Conservation (phyloP, 192 early-diverging fungal species). For the Spizellomyces punctatus region DNA sequence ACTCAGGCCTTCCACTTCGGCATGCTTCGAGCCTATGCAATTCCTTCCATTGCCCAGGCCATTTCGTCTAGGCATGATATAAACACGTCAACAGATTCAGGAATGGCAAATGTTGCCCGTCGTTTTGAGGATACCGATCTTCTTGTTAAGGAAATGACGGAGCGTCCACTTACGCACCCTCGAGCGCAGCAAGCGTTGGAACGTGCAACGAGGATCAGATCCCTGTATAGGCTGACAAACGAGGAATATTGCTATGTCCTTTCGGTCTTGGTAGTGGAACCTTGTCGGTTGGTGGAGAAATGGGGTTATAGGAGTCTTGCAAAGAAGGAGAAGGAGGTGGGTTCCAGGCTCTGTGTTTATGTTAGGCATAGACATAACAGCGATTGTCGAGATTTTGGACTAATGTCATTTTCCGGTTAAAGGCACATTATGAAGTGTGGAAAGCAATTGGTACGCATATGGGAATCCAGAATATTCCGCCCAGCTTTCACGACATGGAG, state of each 20-base stretch:
- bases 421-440: conserved; percentile 31
- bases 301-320: conserved; percentile 26
- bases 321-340: conserved; percentile 23
- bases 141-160: conserved; percentile 25
- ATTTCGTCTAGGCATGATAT: background rate
- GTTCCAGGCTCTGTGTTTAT: background rate
- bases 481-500: conserved; percentile 16
- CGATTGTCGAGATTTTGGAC: background rate
- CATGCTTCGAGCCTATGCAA: conserved; percentile 15
- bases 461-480: conserved; percentile 19
- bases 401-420: background rate
- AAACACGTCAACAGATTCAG: background rate
- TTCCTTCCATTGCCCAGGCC: conserved; percentile 29
- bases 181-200: conserved; percentile 16
- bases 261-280: conserved; percentile 25
- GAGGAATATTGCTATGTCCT: conserved; percentile 27
- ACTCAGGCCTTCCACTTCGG: conserved; percentile 21
- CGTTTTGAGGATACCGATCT: conserved; percentile 28
- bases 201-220: conserved; percentile 7
- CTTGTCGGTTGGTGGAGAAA: conserved; percentile 24
- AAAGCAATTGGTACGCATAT: conserved; percentile 20
- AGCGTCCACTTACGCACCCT: conserved; percentile 21
- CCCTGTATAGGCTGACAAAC: conserved; percentile 21
- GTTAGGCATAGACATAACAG: background rate
- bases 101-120: background rate